Conservation (phyloP, 345 rosid genomes). For the Brassica incana region DNA sequence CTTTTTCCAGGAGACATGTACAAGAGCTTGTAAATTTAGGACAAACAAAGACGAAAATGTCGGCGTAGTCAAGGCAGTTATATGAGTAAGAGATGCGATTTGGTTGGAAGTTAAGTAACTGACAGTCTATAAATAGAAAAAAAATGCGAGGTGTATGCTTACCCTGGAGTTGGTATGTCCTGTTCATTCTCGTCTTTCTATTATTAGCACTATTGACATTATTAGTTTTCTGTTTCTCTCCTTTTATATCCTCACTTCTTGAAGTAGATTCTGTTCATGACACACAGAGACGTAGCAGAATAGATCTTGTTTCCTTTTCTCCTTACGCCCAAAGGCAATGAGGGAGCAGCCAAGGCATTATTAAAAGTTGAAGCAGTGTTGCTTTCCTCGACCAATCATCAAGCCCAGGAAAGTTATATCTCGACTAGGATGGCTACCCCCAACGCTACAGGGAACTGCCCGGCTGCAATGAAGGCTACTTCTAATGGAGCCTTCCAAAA, state of each 20-base stretch:
- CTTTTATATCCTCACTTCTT: conserved; percentile 24
- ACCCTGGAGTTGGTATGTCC: conserved; percentile 39
- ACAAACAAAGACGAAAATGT: background rate
- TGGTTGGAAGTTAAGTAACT: conserved; percentile 39
- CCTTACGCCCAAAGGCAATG: conserved; percentile 1
- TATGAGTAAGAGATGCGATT: conserved; percentile 27
- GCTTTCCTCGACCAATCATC: conserved; percentile 16
- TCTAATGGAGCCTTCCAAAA: conserved; percentile 75
- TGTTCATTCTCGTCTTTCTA: conserved; percentile 24
- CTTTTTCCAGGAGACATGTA: background rate
- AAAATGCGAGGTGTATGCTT: conserved; percentile 33
- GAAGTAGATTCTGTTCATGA: conserved; percentile 23
- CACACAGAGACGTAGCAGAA: background rate
- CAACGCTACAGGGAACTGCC: conserved; percentile 39
- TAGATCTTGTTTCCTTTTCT: conserved; percentile 12
- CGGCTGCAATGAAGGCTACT: conserved; percentile 65
- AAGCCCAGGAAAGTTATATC: background rate
- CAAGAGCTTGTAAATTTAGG: conserved; percentile 24
- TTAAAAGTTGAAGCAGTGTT: conserved; percentile 23
- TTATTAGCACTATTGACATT: conserved; percentile 27
- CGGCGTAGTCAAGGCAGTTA: conserved; percentile 8
- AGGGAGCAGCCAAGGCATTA: conserved; percentile 23
- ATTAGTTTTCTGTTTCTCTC: conserved; percentile 28
- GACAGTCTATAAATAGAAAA: conserved; percentile 26
- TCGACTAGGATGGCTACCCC: conserved; percentile 23